Evolutionary conservation across 805 yeast species (phyloP), one percentile per base, ranked within the genome.

Genomic region (Priceomyces haplophilus): DNA sequence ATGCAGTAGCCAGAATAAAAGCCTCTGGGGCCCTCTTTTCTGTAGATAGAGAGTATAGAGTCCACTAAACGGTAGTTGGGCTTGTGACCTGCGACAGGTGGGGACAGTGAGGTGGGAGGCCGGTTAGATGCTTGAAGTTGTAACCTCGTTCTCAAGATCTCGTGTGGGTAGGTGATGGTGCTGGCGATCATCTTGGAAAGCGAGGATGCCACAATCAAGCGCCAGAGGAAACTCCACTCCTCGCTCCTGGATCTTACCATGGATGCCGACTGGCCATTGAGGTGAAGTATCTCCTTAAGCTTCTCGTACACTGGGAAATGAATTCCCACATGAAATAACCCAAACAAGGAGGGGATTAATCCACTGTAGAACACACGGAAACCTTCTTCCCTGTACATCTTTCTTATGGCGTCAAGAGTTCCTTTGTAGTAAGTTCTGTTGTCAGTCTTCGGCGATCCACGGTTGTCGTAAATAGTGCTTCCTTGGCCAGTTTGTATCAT

Each of bases 251-350:
- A 20, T 25, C 23, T 15, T 10, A 20, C 18, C n/a, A 12, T n/a
- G 11, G 37, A 18, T 7, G 8, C 8, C 5, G 31, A 15, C 15
- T 12, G n/a, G 10, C 10, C 23, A 18, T 21, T 17, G 20, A 34
- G 23, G 11, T 27, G 31, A 34, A 86, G 72, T 24, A 70, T n/a
- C 16, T 61, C 59, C 58, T 91, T 91, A 49, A 91, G 69, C 52
- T 79, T 74, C 57, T 91, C 99, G 61, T 91, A 91, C 7, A 89
- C 79, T 23, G 98, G 98, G 73, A 91, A 91, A 64, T 91, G 98
- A 40, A 91, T 85, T 1, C 97, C 98, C 34, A 91, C 98, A 61
- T 91, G 98, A 32, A 87, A 71, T 24, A 91, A 73, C 0, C 99
- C 99, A 53, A 91, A 79, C 44, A 91, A 71, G 0, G 97, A 90